Evolutionary conservation across 1,284 basidiomycete species (phyloP).

Genomic region (Ganoderma boninense): DNA sequence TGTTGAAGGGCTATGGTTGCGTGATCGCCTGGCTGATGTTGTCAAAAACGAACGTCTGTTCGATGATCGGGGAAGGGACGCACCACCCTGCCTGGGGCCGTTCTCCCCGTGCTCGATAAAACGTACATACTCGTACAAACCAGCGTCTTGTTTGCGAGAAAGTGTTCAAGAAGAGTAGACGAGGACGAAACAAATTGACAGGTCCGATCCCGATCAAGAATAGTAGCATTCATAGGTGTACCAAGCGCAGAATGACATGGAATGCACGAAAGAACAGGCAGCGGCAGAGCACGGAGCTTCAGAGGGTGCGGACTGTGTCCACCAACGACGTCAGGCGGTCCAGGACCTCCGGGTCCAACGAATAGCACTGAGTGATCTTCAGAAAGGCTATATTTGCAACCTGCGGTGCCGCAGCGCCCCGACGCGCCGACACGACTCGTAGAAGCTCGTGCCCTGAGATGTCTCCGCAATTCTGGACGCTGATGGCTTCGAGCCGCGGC

Average conservation of each 20-base stretch:
- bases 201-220: not conserved
- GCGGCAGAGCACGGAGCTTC: slow-evolving; percentile 2
- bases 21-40: not conserved
- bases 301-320: slow-evolving; percentile 33
- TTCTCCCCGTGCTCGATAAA: not conserved
- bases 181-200: not conserved
- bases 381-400: slow-evolving; percentile 36
- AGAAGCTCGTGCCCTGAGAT: slow-evolving; percentile 45
- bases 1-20: not conserved
- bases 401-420: slow-evolving; percentile 24
- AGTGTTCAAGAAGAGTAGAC: slow-evolving; percentile 1
- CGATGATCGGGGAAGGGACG: not conserved
- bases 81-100: not conserved
- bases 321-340: slow-evolving; percentile 37
- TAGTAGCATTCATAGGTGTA: not conserved
- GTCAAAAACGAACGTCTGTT: not conserved
- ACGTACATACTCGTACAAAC: not conserved
- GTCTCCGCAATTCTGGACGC: slow-evolving; percentile 42
- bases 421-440: slow-evolving; percentile 39
- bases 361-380: slow-evolving; percentile 40
- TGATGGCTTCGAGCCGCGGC: slow-evolving; percentile 42
- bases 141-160: not conserved
- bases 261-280: not conserved
- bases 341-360: slow-evolving; percentile 37
- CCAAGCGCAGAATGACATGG: not conserved